Evolutionary conservation across 1,139 yeast species (phyloP), one percentile per base, ranked within the genome.

Genomic region (Sugiyamaella japonica): DNA sequence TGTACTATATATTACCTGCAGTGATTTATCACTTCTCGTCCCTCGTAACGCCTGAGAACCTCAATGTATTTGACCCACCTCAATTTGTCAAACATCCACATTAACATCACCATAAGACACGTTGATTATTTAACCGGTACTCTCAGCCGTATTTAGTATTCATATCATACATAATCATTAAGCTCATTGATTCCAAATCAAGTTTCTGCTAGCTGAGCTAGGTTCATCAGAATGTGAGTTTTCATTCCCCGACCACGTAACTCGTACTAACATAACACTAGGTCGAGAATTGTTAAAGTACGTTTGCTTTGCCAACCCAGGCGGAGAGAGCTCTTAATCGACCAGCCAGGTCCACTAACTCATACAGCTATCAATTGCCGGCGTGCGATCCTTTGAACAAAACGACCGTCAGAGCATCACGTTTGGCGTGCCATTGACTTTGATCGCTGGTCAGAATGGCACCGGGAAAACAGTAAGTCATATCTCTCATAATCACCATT

Each of bases 391-490:
- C 0, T 95, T 93, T 67, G 95, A 88, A 61, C 85, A 89, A 15
- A 84, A 85, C 59, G 82, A 83, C 48, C 79, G 89, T 29, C 97
- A 93, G 66, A 86, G 91, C 1, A 89, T 95, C 58, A 89, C 88
- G 66, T 95, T 95, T 71, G 93, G 93, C 9, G 82, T 82, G 47
- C 99, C 99, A 0, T 73, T 95, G 65, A 95, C 99, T 0, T 76
- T 95, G 54, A 93, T 95, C 56, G 96, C 95, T 49, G 99, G 99
- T 0, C 89, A 88, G 57, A 95, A 95, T 72, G 99, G 99, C 41
- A 86, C 97, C 39, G 99, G 99, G n/a, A 95, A 95, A 69, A 95
- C 99, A 0, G 75, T 70, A 59, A 34, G 73, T 60, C 9, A 5
- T 15, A 20, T 3, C n/a, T 29, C 34, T 9, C 34, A 29, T 17